A percentile compares a stretch with the other conserved stretches of the same genome.
Evolutionary conservation across 2,329 filamentous ascomycete species (phyloP).

Genomic region (Proliferodiscus dingleyae): DNA sequence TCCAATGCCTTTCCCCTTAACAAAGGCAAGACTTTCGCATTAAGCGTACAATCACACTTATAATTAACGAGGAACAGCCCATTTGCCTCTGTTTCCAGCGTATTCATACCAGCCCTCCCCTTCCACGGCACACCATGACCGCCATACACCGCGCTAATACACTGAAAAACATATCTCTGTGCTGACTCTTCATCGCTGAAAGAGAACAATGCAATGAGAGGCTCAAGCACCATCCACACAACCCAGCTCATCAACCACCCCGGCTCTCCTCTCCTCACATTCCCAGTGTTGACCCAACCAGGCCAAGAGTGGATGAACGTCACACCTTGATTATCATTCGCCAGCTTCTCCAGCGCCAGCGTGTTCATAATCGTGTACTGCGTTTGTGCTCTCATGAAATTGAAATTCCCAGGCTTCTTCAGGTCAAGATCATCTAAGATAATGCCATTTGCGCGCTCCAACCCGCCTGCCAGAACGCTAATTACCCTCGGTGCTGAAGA

Average conservation of each 20-base stretch:
- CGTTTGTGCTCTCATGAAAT: slow-evolving; percentile 34
- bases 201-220: slow-evolving; percentile 29
- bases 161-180: slow-evolving; percentile 33
- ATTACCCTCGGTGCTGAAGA: slow-evolving; percentile 45
- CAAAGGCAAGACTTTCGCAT: slow-evolving; percentile 27
- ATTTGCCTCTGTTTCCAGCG: slow-evolving; percentile 21
- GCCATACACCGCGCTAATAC: slow-evolving; percentile 35
- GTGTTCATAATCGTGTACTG: slow-evolving; percentile 46
- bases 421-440: slow-evolving; percentile 42
- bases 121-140: slow-evolving; percentile 33
- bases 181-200: slow-evolving; percentile 31
- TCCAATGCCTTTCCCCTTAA: slow-evolving; percentile 30
- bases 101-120: slow-evolving; percentile 30
- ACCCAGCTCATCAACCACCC: slow-evolving; percentile 29
- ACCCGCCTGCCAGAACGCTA: slow-evolving; percentile 45
- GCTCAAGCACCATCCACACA: slow-evolving; percentile 32
- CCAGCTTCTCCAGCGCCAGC: slow-evolving; percentile 42
- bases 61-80: slow-evolving; percentile 34
- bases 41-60: slow-evolving; percentile 31
- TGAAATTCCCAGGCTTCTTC: slow-evolving; percentile 29
- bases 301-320: slow-evolving; percentile 36
- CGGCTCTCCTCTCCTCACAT: slow-evolving; percentile 26
- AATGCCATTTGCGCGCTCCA: slow-evolving; percentile 39
- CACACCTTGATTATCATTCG: slow-evolving; percentile 37
- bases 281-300: slow-evolving; percentile 19